Percentiles rank a stretch among this genome's conserved stretches.
Conservation (phyloP, 768 basidiomycete genomes). For the Pisolithus sp. region DNA sequence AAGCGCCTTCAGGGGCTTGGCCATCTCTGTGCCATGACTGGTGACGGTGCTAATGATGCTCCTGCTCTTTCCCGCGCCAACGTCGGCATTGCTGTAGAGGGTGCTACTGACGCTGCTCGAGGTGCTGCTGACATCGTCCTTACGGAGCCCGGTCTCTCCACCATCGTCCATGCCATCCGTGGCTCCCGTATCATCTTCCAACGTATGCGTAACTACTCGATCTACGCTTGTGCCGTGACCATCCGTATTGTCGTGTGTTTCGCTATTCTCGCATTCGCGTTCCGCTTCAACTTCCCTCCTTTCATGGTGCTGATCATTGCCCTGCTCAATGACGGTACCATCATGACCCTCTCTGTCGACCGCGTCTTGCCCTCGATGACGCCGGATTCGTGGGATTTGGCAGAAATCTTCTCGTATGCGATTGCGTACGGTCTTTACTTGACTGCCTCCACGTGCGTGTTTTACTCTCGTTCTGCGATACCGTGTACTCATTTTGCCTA, state of each 20-base stretch:
- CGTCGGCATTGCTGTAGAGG: slow-evolving; percentile 99
- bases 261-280: slow-evolving; percentile 89
- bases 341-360: slow-evolving; percentile 97
- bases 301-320: slow-evolving; percentile 99
- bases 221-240: slow-evolving; percentile 93
- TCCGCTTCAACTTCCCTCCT: slow-evolving; percentile 98
- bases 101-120: slow-evolving; percentile 97
- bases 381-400: slow-evolving; percentile 93
- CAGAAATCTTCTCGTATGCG: slow-evolving; percentile 94
- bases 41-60: slow-evolving; percentile 98
- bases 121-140: slow-evolving; percentile 98
- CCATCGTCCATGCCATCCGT: slow-evolving; percentile 97
- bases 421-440: slow-evolving; percentile 94
- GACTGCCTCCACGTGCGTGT: slow-evolving; percentile 78
- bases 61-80: slow-evolving; percentile 97
- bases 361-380: slow-evolving; percentile 89
- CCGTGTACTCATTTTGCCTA: slow-evolving; percentile 23
- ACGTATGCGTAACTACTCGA: slow-evolving; percentile 99
- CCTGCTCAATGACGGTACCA: slow-evolving; percentile 94
- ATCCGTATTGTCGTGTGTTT: slow-evolving; percentile 99
- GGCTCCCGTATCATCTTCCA: slow-evolving; percentile 99
- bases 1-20: slow-evolving; percentile 96
- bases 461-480: slow-evolving; percentile 1
- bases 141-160: slow-evolving; percentile 97
- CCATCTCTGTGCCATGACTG: slow-evolving; percentile 97